A percentile compares a stretch with the other conserved stretches of the same genome.
These are phyloP conservation scores for Phytophthora pini DNA, from an alignment of 352 stramenopile genomes.

Conservation along the genomic window DNA sequence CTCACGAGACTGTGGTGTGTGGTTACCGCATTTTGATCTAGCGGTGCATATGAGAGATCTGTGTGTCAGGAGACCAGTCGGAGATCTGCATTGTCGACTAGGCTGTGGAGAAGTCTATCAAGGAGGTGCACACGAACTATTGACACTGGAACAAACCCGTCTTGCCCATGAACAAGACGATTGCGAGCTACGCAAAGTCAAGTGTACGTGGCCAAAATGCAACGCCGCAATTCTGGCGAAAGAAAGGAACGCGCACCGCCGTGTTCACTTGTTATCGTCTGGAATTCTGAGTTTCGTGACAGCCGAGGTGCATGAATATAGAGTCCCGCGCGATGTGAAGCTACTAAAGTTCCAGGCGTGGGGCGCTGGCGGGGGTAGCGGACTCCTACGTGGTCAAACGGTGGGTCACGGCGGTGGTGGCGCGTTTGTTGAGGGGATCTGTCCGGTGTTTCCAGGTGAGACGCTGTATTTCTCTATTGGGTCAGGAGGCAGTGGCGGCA, in stretches of 20 bases:
- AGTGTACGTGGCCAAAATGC: constrained; percentile 80
- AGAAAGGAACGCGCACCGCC: constrained; percentile 69
- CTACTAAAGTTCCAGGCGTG: constrained; percentile 76
- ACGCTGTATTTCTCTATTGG: constrained; percentile 70
- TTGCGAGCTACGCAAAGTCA: constrained; percentile 66
- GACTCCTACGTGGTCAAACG: constrained; percentile 54
- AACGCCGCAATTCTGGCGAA: constrained; percentile 53
- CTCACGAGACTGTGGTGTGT: constrained; percentile 73
- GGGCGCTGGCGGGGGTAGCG: constrained; percentile 75
- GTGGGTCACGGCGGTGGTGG: constrained; percentile 67
- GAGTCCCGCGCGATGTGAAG: constrained; percentile 68
- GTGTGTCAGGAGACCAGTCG: constrained; percentile 67
- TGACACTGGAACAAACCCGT: constrained; percentile 70
- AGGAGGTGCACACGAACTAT: constrained; percentile 62
- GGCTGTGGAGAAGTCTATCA: constrained; percentile 64
- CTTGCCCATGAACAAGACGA: constrained; percentile 77
- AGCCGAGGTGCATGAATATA: constrained; percentile 66
- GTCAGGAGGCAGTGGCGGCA: constrained; percentile 50
- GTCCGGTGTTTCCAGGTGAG: constrained; percentile 68
- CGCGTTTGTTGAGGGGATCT: constrained; percentile 71
- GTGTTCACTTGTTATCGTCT: constrained; percentile 62
- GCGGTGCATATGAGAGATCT: constrained; percentile 59
- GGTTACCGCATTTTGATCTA: constrained; percentile 56
- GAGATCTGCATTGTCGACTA: constrained; percentile 63
- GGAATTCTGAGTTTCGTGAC: constrained; percentile 71